These are phyloP conservation scores for Ilyonectria sp. DNA, from an alignment of 2,329 filamentous ascomycete species.

Conservation along the genomic window DNA sequence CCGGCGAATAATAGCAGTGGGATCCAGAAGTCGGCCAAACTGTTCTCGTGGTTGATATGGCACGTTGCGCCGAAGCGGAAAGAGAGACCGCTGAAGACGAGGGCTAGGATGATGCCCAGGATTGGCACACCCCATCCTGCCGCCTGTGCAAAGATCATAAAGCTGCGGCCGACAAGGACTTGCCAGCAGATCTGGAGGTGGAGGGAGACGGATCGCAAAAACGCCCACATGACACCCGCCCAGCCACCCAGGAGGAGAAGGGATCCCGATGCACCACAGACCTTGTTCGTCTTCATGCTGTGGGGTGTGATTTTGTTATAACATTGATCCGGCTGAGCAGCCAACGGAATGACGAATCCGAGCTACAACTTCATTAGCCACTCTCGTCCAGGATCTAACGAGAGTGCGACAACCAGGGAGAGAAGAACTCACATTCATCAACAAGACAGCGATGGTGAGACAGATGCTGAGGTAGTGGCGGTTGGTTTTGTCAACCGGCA, in stretches of 20 bases:
- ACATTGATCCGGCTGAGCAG: constrained; percentile 84
- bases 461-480: constrained; percentile 95
- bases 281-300: constrained; percentile 85
- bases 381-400: constrained; percentile 1
- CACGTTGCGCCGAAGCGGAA: constrained; percentile 94
- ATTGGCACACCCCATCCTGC: constrained; percentile 89
- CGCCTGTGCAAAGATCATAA: constrained; percentile 88
- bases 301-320: constrained; percentile 93
- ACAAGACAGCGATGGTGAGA: constrained; percentile 79
- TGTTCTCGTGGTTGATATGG: constrained; percentile 93
- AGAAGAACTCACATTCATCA: constrained; percentile 80
- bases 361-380: constrained; percentile 67
- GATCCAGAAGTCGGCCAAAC: constrained; percentile 90
- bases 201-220: constrained; percentile 89
- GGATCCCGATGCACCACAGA: constrained; percentile 90
- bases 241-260: constrained; percentile 90
- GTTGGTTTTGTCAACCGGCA: constrained; percentile 91
- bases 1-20: constrained; percentile 86
- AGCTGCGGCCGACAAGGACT: constrained; percentile 86
- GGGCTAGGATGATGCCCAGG: constrained; percentile 80
- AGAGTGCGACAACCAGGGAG: constrained; percentile 3
- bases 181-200: constrained; percentile 99
- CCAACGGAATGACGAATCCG: constrained; percentile 91
- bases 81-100: constrained; percentile 91
- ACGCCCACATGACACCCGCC: constrained; percentile 89